Evolutionary conservation across 495 filamentous ascomycete species (phyloP), one percentile per base, ranked within the genome.

Genomic region (Lepidopterella palustris): DNA sequence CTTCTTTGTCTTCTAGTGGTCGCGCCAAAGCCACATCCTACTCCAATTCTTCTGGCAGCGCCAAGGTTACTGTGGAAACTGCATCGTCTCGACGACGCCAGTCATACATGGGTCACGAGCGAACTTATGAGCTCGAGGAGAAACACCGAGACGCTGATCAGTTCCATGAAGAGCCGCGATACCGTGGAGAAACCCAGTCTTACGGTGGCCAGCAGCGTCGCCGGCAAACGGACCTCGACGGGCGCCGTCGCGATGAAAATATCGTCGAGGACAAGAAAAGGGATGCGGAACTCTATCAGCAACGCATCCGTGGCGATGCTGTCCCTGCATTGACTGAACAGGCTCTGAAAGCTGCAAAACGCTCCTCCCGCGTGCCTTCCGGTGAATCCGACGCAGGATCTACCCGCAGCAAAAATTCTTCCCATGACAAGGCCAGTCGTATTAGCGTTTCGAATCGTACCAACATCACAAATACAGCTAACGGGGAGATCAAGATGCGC

Each of bases 401-500:
- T 6, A 47, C 45, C 25, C 56, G 48, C 26, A 57, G 60, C 53
- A 53, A 42, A n/a, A 18, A 28, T 23, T 52, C 53, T 13, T 50
- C 47, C 42, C 11, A 40, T 28, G 63, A 66, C 31, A 35, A 47
- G 11, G 39, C 29, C 21, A 66, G 49, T 26, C 63, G 63, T 24
- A 45, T 63, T 47, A 66, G 35, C 42, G 55, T 56, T 4, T 59
- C 63, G 15, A 53, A 52, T 18, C 60, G 45, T 28, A 60, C 60
- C 25, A 59, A 55, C 15, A 45, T 64, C 40, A 66, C 58, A 2
- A 63, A 59, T 39, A 24, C 49, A 21, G 53, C 13, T 4, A 57
- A 42, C 25, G 64, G 64, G 9, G 64, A 67, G 35, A 60, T 67
- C 24, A 57, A 60, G 5, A 57, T 67, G 9, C 45, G 58, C 9